Evolutionary conservation across 1,139 yeast genomes (phyloP), one percentile per base, ranked within the genome.

Genomic region (Saccharomyces hybrid): DNA sequence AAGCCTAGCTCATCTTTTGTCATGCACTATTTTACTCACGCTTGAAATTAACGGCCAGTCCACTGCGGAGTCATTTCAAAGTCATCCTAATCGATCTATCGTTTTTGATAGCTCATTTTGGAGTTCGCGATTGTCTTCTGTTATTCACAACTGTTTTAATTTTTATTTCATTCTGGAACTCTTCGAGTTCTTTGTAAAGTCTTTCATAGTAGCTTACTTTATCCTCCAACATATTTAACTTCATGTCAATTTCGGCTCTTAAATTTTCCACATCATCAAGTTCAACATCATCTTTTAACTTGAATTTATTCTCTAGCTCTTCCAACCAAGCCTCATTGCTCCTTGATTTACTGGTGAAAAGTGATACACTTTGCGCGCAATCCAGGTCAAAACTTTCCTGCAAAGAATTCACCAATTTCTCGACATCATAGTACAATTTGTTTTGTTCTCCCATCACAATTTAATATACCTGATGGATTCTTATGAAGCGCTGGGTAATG

Each of bases 171-270:
- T 56, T 57, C 38, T 59, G 59, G 26, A 65, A 59, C 50, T 63
- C 68, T 25, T 64, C 67, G 32, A 66, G 50, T 48, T 67, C 69
- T 54, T 60, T 62, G 49, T 65, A 63, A 14, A 66, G 53, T 47
- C 54, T 56, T 52, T 67, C 69, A 27, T 55, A 57, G 49, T 61
- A 63, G 2, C 57, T 60, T 11, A 67, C 54, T 41, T 58, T 59
- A n/a, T 52, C 31, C 28, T 65, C 67, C 13, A 66, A 46, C n/a
- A 50, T 56, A 16, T 56, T 58, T 9, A 65, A 25, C 31, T 60
- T 51, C 1, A 50, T 41, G 8, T 51, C n/a, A 28, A 61, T 57
- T 3, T 52, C 50, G 0, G 51, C 44, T 46, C 57, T 60, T 30
- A 62, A 26, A 7, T 31, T 34, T 25, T 54, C 53, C 32, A 59